These are phyloP conservation scores for Globisporangium rhizosaccharum DNA, from an alignment of 352 stramenopile genomes.

Conservation along the genomic window DNA sequence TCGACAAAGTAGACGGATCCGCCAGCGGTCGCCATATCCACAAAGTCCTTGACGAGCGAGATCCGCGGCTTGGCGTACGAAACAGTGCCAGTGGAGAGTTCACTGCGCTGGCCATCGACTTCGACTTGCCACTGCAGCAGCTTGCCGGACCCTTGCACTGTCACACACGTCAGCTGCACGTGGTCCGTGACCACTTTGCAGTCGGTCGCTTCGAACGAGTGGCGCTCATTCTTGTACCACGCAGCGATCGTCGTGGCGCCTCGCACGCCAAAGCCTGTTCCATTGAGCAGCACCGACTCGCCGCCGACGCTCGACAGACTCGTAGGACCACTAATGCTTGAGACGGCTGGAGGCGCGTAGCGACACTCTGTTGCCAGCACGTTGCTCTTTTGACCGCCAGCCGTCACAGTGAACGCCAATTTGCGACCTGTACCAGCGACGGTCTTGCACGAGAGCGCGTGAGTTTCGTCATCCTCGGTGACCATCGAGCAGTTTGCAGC, in stretches of 20 bases:
- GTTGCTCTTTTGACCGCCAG: conserved; percentile 30
- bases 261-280: conserved; percentile 37
- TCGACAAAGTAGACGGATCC: conserved; percentile 41
- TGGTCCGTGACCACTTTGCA: conserved; percentile 41
- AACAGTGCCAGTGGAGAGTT: neutral
- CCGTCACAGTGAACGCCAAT: conserved; percentile 27
- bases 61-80: conserved; percentile 33
- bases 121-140: conserved; percentile 33
- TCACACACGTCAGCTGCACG: conserved; percentile 29
- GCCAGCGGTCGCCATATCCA: conserved; percentile 34
- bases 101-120: conserved; percentile 31
- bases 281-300: conserved; percentile 31
- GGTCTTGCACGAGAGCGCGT: conserved; percentile 37
- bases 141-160: conserved; percentile 27
- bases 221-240: conserved; percentile 32
- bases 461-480: neutral
- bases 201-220: conserved; percentile 31
- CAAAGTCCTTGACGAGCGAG: conserved; percentile 36
- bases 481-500: conserved; percentile 24
- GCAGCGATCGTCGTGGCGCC: conserved; percentile 24
- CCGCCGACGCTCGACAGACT: conserved; percentile 28
- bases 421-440: conserved; percentile 28
- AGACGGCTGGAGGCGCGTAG: conserved; percentile 31
- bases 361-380: conserved; percentile 18
- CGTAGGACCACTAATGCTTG: conserved; percentile 1